Evolutionary conservation across 768 basidiomycete species (phyloP), one percentile per base, ranked within the genome.

Genomic region (Lanmaoa rubissima): DNA sequence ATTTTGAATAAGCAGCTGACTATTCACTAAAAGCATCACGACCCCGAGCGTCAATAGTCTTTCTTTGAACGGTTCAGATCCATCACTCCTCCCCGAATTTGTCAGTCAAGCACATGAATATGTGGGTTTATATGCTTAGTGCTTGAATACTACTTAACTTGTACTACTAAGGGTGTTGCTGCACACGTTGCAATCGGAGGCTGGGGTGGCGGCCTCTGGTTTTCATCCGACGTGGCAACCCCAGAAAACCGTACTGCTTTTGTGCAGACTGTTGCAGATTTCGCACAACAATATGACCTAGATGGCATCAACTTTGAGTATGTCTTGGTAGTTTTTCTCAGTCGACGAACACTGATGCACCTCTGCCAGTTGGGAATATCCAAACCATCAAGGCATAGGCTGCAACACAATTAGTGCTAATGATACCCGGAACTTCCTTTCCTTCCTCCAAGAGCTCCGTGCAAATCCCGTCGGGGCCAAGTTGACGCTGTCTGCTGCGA

Each of bases 321-420:
- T 2, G 68, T 51, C 5, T 11, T n/a, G 1, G 6, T n/a, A 5
- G 10, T 21, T 47, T 24, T 47, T 32, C 4, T 36, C 12, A 4
- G 17, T 44, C 8, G 35, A 19, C 19, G n/a, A 43, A 1, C 1
- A 26, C 19, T 66, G 6, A 70, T 16, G 1, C 14, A 17, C 17
- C 19, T 75, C 57, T 52, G 14, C 40, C 50, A 93, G 91, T 65
- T 95, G 93, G 92, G 94, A 96, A 72, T 94, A 88, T 67, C 93
- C 94, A 1, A 82, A 78, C 53, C 61, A 71, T 5, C 73, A 77
- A 49, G 92, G 92, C 34, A 77, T 87, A 2, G 83, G 82, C 1
- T 90, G 90, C 62, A 97, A 96, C 69, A 69, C 69, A 0, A 77
- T 86, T 56, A 71, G 69, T 21, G 9, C 51, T 1, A 58, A 77